These are phyloP conservation scores for Bipolaris zeicola DNA, from an alignment of 2,329 filamentous ascomycete species.

Conservation along the genomic window DNA sequence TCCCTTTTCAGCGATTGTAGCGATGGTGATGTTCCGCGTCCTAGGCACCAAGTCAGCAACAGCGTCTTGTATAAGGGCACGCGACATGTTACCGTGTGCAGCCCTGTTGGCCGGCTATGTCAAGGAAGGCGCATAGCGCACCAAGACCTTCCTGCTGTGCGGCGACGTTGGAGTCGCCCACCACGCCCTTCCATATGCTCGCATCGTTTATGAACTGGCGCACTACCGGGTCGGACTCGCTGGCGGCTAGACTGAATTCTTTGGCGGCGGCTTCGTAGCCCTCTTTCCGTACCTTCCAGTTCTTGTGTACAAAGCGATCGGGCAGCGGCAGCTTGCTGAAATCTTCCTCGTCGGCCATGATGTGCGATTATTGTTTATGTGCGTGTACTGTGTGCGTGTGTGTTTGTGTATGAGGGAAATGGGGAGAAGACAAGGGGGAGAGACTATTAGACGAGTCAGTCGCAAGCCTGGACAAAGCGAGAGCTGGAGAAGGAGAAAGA, in stretches of 20 bases:
- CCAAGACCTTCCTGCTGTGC: slow-evolving; percentile 92
- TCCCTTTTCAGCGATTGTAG: slow-evolving; percentile 87
- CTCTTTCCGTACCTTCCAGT: slow-evolving; percentile 96
- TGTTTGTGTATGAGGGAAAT: slow-evolving; percentile 18
- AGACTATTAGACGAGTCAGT: slow-evolving; percentile 12
- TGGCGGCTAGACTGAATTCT: slow-evolving; percentile 80
- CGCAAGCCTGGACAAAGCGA: background rate
- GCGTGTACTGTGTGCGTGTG: background rate
- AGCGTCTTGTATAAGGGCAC: background rate
- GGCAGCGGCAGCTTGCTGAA: slow-evolving; percentile 75
- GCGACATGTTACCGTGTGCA: slow-evolving; percentile 65
- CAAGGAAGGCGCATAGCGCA: slow-evolving; percentile 88
- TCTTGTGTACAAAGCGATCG: slow-evolving; percentile 86
- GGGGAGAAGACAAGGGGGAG: slow-evolving; percentile 1
- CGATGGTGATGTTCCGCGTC: slow-evolving; percentile 75
- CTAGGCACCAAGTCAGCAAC: slow-evolving; percentile 48
- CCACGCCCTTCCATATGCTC: slow-evolving; percentile 87
- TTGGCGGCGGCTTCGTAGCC: slow-evolving; percentile 93
- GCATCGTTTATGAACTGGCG: slow-evolving; percentile 85
- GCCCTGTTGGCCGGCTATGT: slow-evolving; percentile 82
- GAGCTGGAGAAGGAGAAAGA: background rate
- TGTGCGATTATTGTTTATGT: slow-evolving; percentile 16
- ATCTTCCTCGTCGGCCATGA: slow-evolving; percentile 85
- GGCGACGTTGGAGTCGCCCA: slow-evolving; percentile 93
- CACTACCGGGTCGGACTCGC: slow-evolving; percentile 85